phyloP scores from a whole-genome alignment of 495 filamentous ascomycete species.

The Talaromyces trachyspermus region DNA sequence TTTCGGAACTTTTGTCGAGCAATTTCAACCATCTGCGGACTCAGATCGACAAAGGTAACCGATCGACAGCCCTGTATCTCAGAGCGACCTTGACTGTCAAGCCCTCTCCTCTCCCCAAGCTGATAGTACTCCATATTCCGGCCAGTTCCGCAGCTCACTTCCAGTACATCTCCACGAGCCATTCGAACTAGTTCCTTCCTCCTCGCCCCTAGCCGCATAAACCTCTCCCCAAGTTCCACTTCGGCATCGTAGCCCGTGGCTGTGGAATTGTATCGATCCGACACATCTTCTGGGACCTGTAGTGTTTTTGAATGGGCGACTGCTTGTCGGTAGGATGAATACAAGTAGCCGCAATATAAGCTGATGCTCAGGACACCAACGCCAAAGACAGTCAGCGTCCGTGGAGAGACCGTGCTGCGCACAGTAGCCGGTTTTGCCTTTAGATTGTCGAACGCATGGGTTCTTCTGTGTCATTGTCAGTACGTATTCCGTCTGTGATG shows the following conservation, averaged over 20 bases:
- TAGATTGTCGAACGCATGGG: not conserved
- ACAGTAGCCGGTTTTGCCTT: not conserved
- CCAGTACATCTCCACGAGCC: constrained; percentile 75
- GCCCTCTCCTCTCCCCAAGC: constrained; percentile 56
- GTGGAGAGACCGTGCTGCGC: constrained; percentile 23
- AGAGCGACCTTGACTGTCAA: constrained; percentile 47
- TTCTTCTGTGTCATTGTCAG: not conserved
- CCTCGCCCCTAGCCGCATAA: constrained; percentile 55
- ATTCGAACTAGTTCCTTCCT: constrained; percentile 52
- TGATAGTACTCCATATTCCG: constrained; percentile 74
- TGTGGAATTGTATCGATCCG: constrained; percentile 49
- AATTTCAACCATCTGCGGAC: constrained; percentile 55
- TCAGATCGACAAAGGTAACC: constrained; percentile 58
- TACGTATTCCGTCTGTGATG: not conserved
- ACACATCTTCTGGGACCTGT: constrained; percentile 41
- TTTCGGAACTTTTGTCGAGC: constrained; percentile 51
- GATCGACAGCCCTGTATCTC: constrained; percentile 35
- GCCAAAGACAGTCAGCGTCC: constrained; percentile 32
- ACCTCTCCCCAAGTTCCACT: constrained; percentile 57
- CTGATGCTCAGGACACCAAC: constrained; percentile 39
- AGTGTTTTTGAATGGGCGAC: constrained; percentile 29
- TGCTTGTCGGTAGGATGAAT: constrained; percentile 36
- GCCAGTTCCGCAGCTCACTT: constrained; percentile 87
- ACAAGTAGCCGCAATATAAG: constrained; percentile 47
- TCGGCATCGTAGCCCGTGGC: constrained; percentile 55